Conservation (phyloP, 192 early-diverging fungal species). For the Umbelopsis sp. region DNA sequence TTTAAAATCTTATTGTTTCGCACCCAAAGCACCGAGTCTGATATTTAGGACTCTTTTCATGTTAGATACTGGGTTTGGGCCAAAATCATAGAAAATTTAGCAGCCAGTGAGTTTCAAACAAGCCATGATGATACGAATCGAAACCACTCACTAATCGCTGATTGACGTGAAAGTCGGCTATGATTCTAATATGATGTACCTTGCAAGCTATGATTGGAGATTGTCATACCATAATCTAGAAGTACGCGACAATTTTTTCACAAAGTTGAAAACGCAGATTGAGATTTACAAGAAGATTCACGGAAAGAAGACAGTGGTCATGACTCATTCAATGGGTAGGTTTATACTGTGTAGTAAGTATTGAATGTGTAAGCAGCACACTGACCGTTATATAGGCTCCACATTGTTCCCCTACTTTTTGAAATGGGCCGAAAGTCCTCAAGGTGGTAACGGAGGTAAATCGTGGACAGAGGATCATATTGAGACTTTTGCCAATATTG, state of each 20-base stretch:
- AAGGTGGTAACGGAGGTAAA: conserved; percentile 68
- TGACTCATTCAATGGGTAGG: conserved; percentile 71
- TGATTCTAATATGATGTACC: conserved; percentile 85
- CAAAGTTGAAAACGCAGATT: conserved; percentile 71
- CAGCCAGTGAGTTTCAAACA: conserved; percentile 39
- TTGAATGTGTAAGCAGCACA: no score
- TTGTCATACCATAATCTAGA: conserved; percentile 79
- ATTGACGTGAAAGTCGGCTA: conserved; percentile 59
- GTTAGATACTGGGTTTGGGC: conserved; percentile 87
- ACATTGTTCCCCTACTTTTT: conserved; percentile 82
- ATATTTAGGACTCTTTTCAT: neutral
- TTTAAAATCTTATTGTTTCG: neutral
- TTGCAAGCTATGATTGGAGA: conserved; percentile 92
- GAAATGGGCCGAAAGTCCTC: conserved; percentile 76
- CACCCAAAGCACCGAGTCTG: neutral
- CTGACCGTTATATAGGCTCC: conserved; percentile 46
- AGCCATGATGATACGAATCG: conserved; percentile 6
- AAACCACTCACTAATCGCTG: neutral
- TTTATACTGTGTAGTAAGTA: neutral
- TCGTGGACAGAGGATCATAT: conserved; percentile 81
- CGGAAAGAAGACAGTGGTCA: conserved; percentile 58
- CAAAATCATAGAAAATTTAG: conserved; percentile 80
- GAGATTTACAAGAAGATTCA: conserved; percentile 56
- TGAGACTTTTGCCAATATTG: conserved; percentile 82
- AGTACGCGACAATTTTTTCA: conserved; percentile 80